Percentiles rank a stretch among this genome's conserved stretches.
Evolutionary conservation across 2,329 filamentous ascomycete genomes (phyloP).

Genomic region (Penicillium sp.): DNA sequence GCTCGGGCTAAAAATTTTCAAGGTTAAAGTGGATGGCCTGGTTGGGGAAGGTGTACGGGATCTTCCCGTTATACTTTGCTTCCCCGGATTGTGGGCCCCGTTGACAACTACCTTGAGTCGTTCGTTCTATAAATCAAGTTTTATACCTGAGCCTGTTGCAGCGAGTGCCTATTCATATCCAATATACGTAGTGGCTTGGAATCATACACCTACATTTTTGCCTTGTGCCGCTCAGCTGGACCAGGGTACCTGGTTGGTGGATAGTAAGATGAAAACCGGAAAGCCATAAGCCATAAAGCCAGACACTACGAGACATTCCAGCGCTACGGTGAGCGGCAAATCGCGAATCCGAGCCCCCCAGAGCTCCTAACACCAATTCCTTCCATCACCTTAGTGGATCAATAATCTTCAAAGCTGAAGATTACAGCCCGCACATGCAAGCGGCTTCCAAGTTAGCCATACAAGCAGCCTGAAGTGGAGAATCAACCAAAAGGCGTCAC

Average conservation of each 20-base stretch:
- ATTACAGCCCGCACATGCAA: neutral
- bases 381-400: neutral
- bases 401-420: neutral
- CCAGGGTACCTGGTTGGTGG: neutral
- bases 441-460: neutral
- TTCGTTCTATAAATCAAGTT: neutral
- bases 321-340: slow-evolving; percentile 6
- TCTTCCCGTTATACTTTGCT: neutral
- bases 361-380: neutral
- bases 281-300: neutral
- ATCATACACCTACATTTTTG: neutral
- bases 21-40: neutral
- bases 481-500: neutral
- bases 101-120: neutral
- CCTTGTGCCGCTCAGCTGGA: neutral
- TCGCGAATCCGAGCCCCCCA: neutral
- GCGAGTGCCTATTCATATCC: neutral
- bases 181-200: too few relatives aligned
- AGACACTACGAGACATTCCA: neutral
- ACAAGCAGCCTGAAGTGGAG: neutral
- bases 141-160: neutral
- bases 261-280: neutral
- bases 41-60: neutral
- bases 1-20: neutral
- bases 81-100: neutral